Percentiles rank a stretch among this genome's conserved stretches.
Evolutionary conservation across 2,329 filamentous ascomycete species (phyloP).

Genomic region (Paracamarosporium sp.): DNA sequence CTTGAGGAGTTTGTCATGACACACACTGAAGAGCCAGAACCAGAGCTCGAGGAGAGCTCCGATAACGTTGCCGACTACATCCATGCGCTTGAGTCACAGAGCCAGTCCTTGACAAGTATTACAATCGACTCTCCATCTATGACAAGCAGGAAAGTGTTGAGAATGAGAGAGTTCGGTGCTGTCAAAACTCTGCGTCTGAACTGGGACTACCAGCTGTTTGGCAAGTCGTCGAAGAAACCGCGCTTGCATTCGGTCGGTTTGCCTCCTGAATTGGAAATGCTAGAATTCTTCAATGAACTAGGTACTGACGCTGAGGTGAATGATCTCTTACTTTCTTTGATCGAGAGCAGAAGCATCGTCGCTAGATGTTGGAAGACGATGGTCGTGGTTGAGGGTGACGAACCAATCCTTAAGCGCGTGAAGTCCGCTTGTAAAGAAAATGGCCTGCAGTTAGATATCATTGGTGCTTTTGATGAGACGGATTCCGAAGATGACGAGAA

Average conservation of each 20-base stretch:
- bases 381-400: slow-evolving; percentile 34
- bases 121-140: slow-evolving; percentile 38
- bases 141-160: slow-evolving; percentile 34
- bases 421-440: slow-evolving; percentile 31
- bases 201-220: slow-evolving; percentile 42
- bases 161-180: slow-evolving; percentile 35
- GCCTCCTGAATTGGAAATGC: slow-evolving; percentile 32
- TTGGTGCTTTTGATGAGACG: slow-evolving; percentile 50
- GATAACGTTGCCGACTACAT: slow-evolving; percentile 42
- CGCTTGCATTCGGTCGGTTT: slow-evolving; percentile 39
- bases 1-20: slow-evolving; percentile 43
- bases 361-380: slow-evolving; percentile 32
- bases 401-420: slow-evolving; percentile 26
- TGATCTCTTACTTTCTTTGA: slow-evolving; percentile 32
- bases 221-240: slow-evolving; percentile 39
- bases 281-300: slow-evolving; percentile 41
- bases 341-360: slow-evolving; percentile 34
- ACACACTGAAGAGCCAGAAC: slow-evolving; percentile 36
- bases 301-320: slow-evolving; percentile 39
- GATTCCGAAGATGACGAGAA: neutral
- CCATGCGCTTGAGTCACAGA: slow-evolving; percentile 34
- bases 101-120: slow-evolving; percentile 33
- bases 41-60: slow-evolving; percentile 39
- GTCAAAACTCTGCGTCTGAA: slow-evolving; percentile 35
- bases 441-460: slow-evolving; percentile 49